Evolutionary conservation across 2,329 filamentous ascomycete genomes (phyloP).

Genomic region (Erysiphe pulchra): DNA sequence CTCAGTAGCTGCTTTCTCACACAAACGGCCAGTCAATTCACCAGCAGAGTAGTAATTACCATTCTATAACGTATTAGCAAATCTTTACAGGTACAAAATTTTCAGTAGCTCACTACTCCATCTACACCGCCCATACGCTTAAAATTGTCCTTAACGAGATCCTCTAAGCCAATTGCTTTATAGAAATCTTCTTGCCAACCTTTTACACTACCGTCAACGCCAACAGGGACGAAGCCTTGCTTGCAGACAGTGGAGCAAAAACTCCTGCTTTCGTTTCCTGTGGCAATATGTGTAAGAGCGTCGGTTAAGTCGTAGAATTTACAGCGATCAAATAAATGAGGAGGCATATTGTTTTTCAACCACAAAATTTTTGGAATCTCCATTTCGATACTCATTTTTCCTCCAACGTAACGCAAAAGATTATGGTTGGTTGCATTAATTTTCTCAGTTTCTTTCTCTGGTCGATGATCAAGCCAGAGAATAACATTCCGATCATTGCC

Average conservation of each 20-base stretch:
- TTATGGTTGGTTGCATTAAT: constrained; percentile 89
- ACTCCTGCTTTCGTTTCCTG: constrained; percentile 71
- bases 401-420: constrained; percentile 82
- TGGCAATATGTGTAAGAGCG: constrained; percentile 81
- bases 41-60: constrained; percentile 78
- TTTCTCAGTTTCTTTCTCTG: constrained; percentile 68
- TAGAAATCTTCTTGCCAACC: constrained; percentile 97
- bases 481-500: constrained; percentile 84
- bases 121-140: constrained; percentile 85
- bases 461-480: constrained; percentile 88
- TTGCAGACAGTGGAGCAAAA: constrained; percentile 95
- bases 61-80: constrained; percentile 32
- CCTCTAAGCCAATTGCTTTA: constrained; percentile 59
- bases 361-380: constrained; percentile 95
- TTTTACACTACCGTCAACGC: constrained; percentile 88
- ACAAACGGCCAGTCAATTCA: constrained; percentile 66
- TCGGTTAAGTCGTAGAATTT: constrained; percentile 94
- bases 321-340: constrained; percentile 69
- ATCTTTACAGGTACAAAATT: neutral
- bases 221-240: constrained; percentile 89
- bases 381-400: constrained; percentile 98
- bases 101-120: constrained; percentile 52
- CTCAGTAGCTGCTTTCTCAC: constrained; percentile 56
- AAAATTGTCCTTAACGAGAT: constrained; percentile 66
- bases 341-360: constrained; percentile 96